Percentiles rank a stretch among this genome's conserved stretches.
phyloP scores from a whole-genome alignment of 2,329 filamentous ascomycete species.

The Diaporthe nobilis region DNA sequence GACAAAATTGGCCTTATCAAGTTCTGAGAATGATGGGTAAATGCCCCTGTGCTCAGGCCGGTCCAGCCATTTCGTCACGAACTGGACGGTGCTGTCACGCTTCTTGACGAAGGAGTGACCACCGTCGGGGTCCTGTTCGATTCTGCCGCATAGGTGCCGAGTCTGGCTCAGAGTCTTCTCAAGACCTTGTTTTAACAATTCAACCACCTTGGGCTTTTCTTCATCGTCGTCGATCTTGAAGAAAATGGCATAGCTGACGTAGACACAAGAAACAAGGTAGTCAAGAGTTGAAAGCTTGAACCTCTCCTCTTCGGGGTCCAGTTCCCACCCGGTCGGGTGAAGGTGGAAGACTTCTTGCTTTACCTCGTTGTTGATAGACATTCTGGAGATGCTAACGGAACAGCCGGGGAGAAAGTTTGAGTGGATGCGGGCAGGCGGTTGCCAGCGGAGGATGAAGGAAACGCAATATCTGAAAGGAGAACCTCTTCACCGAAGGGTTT shows the following conservation, averaged over 20 bases:
- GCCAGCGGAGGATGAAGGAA: fast-evolving
- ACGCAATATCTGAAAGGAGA: neutral
- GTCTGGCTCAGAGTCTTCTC: constrained; percentile 44
- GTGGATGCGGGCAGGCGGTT: no score
- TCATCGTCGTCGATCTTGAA: constrained; percentile 52
- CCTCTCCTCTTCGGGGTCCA: constrained; percentile 53
- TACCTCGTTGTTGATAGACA: neutral
- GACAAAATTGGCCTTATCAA: constrained; percentile 54
- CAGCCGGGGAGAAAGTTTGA: no score
- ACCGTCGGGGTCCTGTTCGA: constrained; percentile 54
- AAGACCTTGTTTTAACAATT: constrained; percentile 46
- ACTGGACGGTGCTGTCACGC: constrained; percentile 47
- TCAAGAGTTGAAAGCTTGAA: constrained; percentile 55
- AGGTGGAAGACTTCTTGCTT: constrained; percentile 46
- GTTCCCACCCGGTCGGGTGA: constrained; percentile 54
- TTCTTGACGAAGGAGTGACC: constrained; percentile 51
- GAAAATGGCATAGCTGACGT: constrained; percentile 57
- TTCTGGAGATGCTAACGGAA: neutral
- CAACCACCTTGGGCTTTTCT: constrained; percentile 45
- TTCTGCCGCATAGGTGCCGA: constrained; percentile 55
- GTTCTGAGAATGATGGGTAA: constrained; percentile 55
- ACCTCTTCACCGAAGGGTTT: no score
- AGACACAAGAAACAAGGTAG: constrained; percentile 50
- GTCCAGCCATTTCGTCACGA: constrained; percentile 56
- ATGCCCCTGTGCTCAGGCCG: constrained; percentile 45